Conservation (phyloP, 768 basidiomycete genomes). For the Lactifluus pinguis region DNA sequence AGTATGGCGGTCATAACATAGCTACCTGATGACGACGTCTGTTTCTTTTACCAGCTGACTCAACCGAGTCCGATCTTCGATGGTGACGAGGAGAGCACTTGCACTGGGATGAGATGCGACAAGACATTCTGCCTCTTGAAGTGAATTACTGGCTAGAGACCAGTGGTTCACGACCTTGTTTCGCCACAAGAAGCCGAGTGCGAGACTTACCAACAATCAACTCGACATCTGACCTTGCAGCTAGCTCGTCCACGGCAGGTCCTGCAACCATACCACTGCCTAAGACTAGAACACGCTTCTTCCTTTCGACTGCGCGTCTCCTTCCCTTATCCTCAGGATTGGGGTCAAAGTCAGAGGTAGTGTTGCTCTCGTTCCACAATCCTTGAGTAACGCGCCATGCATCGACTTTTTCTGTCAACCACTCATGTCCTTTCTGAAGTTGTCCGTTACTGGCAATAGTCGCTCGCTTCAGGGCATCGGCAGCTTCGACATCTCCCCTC, state of each 20-base stretch:
- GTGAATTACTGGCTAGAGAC: conserved; percentile 61
- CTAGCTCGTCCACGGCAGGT: conserved; percentile 73
- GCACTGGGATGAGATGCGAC: conserved; percentile 42
- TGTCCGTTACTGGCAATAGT: conserved; percentile 57
- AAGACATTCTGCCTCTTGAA: conserved; percentile 45
- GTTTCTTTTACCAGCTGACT: conserved; percentile 45
- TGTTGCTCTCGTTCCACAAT: neutral
- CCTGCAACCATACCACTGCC: conserved; percentile 96
- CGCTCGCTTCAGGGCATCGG: conserved; percentile 50
- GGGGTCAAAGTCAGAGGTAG: neutral
- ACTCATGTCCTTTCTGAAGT: conserved; percentile 43
- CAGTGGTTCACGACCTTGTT: neutral
- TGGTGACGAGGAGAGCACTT: conserved; percentile 48
- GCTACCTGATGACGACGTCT: conserved; percentile 79
- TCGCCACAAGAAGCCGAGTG: neutral
- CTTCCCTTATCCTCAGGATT: neutral
- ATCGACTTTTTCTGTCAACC: conserved; percentile 48
- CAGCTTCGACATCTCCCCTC: conserved; percentile 24
- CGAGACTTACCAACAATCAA: conserved; percentile 63
- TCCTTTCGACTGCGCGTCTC: conserved; percentile 21
- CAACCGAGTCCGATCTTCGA: conserved; percentile 40
- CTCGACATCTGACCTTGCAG: conserved; percentile 50
- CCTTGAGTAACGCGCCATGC: conserved; percentile 28
- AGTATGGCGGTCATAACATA: neutral
- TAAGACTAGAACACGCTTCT: conserved; percentile 68